Base-by-base conservation (phyloP, 371 early-diverging fungal species). In the Actinomucor elegans region DNA sequence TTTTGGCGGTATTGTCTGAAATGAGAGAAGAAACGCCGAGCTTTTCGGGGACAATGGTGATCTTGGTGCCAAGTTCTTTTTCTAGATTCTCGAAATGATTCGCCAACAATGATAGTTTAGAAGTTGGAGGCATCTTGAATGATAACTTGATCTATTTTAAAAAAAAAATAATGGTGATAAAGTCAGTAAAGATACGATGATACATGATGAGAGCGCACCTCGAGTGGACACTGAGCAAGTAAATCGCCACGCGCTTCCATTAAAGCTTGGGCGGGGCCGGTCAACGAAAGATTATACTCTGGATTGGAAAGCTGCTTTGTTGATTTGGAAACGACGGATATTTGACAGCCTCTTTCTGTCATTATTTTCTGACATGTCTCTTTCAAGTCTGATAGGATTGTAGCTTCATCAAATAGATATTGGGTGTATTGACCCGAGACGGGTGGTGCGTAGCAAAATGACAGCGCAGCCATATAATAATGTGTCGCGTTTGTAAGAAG, bases 201-300 rank as follows among this genome's bases (percentile, higher is more conserved):
- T 7, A 10, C 1, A 14, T 12, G 4, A 32, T 32, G n/a, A 8
- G 18, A 37, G 34, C 59, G 24, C 35, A 65, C 69, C 62, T 62
- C 51, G 14, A 61, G 34, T 27, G 59, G 59, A 48, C 58, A 61
- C 14, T 59, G 33, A 37, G 43, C 38, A 23, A 65, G 51, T 31
- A 69, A 51, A 51, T 69, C 69, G 24, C 62, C 56, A 29, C 66
- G 66, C 21, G 69, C 69, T 6, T 55, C 46, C 52, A 61, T 47
- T 5, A 67, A 29, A 34, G 48, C 40, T 32, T 58, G 52, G 18
- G 53, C 40, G 29, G 56, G 32, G 8, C 69, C 66, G 14, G 49
- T 61, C 17, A 65, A 20, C 11, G 69, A 54, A 20, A 69, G 44
- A 38, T 61, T 69, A 26, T 45, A 61, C 21, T 59, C 56, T 23